Conservation (phyloP, 345 rosid species). For the Hypericum perforatum region DNA sequence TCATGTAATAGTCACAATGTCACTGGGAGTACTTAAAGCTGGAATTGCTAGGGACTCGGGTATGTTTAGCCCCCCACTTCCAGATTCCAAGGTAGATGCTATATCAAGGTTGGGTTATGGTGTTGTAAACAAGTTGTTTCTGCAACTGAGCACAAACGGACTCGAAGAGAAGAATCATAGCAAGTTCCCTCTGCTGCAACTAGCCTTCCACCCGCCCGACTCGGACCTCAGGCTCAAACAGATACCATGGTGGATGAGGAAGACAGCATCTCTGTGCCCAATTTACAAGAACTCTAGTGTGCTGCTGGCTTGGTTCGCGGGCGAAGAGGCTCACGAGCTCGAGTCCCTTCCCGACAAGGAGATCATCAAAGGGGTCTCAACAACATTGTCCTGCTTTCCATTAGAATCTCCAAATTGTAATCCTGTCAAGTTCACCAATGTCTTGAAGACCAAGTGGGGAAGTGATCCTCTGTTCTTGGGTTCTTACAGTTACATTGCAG, state of each 20-base stretch:
- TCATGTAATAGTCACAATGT: slow-evolving; percentile 85
- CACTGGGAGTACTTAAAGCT: slow-evolving; percentile 84
- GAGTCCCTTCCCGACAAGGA: slow-evolving; percentile 68
- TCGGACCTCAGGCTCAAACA: slow-evolving; percentile 41
- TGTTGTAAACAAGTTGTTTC: slow-evolving; percentile 85
- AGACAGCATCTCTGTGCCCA: slow-evolving; percentile 69
- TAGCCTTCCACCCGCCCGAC: slow-evolving; percentile 52
- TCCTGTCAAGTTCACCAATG: slow-evolving; percentile 30
- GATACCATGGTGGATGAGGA: slow-evolving; percentile 95
- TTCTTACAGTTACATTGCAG: slow-evolving; percentile 75
- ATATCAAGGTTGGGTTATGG: slow-evolving; percentile 80
- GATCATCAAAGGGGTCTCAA: slow-evolving; percentile 51
- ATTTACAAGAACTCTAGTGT: slow-evolving; percentile 62
- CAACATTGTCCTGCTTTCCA: slow-evolving; percentile 46
- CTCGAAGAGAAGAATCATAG: slow-evolving; percentile 11
- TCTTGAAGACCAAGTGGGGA: slow-evolving; percentile 86
- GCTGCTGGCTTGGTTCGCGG: slow-evolving; percentile 87
- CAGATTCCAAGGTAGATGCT: slow-evolving; percentile 63
- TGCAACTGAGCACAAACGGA: slow-evolving; percentile 30
- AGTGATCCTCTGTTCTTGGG: slow-evolving; percentile 80
- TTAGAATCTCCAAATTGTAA: slow-evolving; percentile 12
- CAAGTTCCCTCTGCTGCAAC: slow-evolving; percentile 58
- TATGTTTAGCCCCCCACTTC: slow-evolving; percentile 70
- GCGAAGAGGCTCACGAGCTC: slow-evolving; percentile 83
- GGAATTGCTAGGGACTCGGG: slow-evolving; percentile 42